Conservation (phyloP, 2,329 filamentous ascomycete genomes). For the Fusarium nisikadoi region DNA sequence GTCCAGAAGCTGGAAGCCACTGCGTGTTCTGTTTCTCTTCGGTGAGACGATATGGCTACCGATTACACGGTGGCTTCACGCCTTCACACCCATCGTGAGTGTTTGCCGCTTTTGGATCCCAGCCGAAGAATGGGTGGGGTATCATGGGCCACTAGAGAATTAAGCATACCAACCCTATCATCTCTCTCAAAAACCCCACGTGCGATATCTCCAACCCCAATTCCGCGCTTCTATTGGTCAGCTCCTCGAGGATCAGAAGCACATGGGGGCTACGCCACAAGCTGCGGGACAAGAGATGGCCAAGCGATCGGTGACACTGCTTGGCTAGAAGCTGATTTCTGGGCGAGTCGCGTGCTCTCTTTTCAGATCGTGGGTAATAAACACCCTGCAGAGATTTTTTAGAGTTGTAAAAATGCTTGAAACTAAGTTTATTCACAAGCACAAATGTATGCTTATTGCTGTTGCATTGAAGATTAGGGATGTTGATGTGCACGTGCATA, state of each 20-base stretch:
- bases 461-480: background rate
- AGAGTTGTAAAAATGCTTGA: background rate
- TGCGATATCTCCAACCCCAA: slow-evolving; percentile 7
- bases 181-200: slow-evolving; percentile 19
- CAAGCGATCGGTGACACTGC: slow-evolving; percentile 11
- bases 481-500: slow-evolving; percentile 2
- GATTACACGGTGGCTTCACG: slow-evolving; percentile 16
- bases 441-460: slow-evolving; percentile 12
- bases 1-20: slow-evolving; percentile 16
- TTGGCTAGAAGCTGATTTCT: slow-evolving; percentile 23
- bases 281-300: slow-evolving; percentile 18
- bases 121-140: background rate
- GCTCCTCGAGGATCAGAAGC: background rate
- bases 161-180: slow-evolving; percentile 39
- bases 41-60: slow-evolving; percentile 42
- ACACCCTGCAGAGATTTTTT: slow-evolving; percentile 8
- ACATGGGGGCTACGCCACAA: slow-evolving; percentile 16
- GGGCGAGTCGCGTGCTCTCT: slow-evolving; percentile 25
- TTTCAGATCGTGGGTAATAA: background rate
- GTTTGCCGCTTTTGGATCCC: slow-evolving; percentile 18
- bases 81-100: slow-evolving; percentile 18
- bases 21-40: slow-evolving; percentile 1
- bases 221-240: slow-evolving; percentile 4
- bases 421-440: slow-evolving; percentile 11
- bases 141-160: slow-evolving; percentile 7